Evolutionary conservation across 1,284 basidiomycete genomes (phyloP).

Genomic region (Trichosporon asahii): DNA sequence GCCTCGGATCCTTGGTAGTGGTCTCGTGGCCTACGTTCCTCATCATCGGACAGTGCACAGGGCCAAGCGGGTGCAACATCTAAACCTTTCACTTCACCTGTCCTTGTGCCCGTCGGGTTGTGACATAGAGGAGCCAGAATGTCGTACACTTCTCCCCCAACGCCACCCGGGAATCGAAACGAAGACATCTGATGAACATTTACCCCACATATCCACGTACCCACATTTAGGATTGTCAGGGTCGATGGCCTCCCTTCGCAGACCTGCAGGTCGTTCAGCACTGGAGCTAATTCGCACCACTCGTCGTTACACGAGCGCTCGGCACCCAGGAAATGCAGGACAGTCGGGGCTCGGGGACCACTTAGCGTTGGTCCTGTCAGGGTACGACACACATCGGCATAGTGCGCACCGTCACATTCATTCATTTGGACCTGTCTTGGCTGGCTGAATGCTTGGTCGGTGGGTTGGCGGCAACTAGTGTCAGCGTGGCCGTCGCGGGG

Average conservation of each 20-base stretch:
- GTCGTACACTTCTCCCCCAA: background rate
- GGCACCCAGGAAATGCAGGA: background rate
- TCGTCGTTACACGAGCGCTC: background rate
- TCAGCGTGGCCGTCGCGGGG: background rate
- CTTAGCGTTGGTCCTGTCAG: background rate
- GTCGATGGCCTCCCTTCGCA: background rate
- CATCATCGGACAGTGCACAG: background rate
- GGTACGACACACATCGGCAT: background rate
- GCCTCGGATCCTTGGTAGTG: background rate
- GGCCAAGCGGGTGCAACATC: background rate
- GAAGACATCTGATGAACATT: background rate
- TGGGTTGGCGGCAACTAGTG: background rate
- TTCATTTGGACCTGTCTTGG: background rate
- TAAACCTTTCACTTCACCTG: background rate
- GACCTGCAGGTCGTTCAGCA: background rate
- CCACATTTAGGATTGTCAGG: background rate
- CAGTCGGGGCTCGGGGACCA: background rate
- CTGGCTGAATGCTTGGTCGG: background rate
- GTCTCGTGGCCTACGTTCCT: background rate
- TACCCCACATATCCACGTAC: background rate
- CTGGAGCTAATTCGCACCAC: background rate
- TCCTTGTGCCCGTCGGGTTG: background rate
- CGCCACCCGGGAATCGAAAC: background rate
- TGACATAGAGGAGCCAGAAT: background rate
- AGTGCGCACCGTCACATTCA: background rate